Evolutionary conservation across 2,329 filamentous ascomycete genomes (phyloP), one percentile per base, ranked within the genome.

Genomic region (Coleophoma eucalyptorum): DNA sequence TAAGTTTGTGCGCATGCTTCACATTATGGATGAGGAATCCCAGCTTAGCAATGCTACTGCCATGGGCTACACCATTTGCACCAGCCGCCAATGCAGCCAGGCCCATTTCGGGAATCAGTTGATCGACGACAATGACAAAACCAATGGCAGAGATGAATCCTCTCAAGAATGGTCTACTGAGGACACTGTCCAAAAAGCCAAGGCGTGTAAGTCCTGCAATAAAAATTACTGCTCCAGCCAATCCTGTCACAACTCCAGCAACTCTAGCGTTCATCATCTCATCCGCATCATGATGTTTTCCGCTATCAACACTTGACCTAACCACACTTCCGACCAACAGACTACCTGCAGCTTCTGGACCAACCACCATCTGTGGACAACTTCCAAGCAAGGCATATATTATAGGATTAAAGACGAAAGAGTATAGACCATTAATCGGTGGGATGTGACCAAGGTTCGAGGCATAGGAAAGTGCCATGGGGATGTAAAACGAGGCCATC

Each of bases 91-190:
- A 69, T 1, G 77, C 72, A 35, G 77, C 78, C 19, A 99, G 77
- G 1, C 94, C 94, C 61, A 96, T 79, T 68, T 97, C 91, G 0
- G 93, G 92, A 48, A 97, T 89, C 42, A 96, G 74, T 70, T 99
- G 94, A 67, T 97, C 94, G 34, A 97, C 90, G 37, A 95, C 84
- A 65, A 99, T 97, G 57, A 97, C 92, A 50, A 97, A 89, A 45
- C 94, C 94, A 65, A 99, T 95, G 46, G 94, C 94, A 51, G 90
- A 96, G 70, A 99, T 97, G 72, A 99, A 99, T 1, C 94, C 94
- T 53, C 94, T 80, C 50, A 97, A 72, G 62, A 99, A 97, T 1
- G 94, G 94, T 33, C 90, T 81, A 59, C 92, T 97, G 34, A 99
- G 78, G 11, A 99, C 92, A 62, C 90, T 96, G 65, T 99, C 94